phyloP scores from a whole-genome alignment of 495 filamentous ascomycete genomes.

The Talaromyces wortmannii region DNA sequence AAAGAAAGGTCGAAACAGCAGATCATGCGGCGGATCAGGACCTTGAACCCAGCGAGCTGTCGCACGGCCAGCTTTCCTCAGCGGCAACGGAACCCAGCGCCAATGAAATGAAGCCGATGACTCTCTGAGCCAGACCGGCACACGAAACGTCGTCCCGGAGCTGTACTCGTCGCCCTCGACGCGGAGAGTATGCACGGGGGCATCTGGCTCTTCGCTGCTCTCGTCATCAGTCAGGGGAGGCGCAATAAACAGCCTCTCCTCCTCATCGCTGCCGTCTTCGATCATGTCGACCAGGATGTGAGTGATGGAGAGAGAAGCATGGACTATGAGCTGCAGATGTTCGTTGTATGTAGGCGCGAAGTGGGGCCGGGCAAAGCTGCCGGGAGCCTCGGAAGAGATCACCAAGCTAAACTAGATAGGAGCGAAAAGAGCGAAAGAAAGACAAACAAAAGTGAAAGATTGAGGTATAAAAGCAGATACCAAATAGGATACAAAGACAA shows the following conservation, averaged over 20 bases:
- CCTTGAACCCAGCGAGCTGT: conserved; percentile 63
- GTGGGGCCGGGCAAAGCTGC: neutral
- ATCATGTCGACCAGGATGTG: conserved; percentile 15
- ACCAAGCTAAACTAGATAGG: too few species aligned
- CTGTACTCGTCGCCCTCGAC: conserved; percentile 26
- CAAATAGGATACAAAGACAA: too few species aligned
- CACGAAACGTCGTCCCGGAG: conserved; percentile 16
- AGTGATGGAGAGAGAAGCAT: neutral
- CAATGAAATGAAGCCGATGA: conserved; percentile 47
- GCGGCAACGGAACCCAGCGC: conserved; percentile 44
- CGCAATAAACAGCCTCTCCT: conserved; percentile 24
- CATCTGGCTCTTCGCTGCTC: conserved; percentile 30
- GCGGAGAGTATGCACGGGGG: conserved; percentile 25
- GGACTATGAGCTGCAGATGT: too few species aligned
- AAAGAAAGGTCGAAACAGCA: conserved; percentile 63
- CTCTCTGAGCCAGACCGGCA: conserved; percentile 47
- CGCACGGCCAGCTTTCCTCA: conserved; percentile 40
- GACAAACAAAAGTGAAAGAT: too few species aligned
- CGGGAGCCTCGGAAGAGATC: too few species aligned
- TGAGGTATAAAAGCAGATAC: too few species aligned
- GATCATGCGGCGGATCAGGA: conserved; percentile 55
- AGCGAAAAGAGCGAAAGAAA: too few species aligned
- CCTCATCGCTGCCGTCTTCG: conserved; percentile 28
- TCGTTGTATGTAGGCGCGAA: neutral
- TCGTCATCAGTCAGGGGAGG: conserved; percentile 30